Conservation (phyloP, 2,329 filamentous ascomycete genomes). For the Botrytis byssoidea region DNA sequence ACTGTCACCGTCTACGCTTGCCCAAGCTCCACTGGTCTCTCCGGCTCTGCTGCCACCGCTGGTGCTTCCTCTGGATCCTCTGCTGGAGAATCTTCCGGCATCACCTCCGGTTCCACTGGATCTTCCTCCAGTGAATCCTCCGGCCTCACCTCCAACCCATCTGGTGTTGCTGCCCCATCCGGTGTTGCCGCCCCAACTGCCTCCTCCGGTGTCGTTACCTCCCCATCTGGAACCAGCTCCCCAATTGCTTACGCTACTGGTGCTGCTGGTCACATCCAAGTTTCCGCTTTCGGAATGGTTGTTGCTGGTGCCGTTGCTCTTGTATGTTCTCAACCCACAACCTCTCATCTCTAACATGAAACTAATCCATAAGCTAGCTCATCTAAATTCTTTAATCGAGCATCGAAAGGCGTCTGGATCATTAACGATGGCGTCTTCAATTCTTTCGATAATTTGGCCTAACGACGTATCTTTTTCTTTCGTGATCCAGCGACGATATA, state of each 20-base stretch:
- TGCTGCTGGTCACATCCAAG: constrained; percentile 35
- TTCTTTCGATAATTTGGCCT: constrained; percentile 29
- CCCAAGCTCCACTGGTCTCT: constrained; percentile 22
- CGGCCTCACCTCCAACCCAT: constrained; percentile 15
- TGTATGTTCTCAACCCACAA: constrained; percentile 28
- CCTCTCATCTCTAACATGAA: not conserved
- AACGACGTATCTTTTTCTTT: constrained; percentile 32
- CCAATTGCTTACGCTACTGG: constrained; percentile 37
- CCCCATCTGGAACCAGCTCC: constrained; percentile 29
- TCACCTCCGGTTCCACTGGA: constrained; percentile 14
- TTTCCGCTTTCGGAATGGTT: constrained; percentile 37
- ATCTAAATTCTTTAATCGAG: constrained; percentile 34
- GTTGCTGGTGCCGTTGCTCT: constrained; percentile 40
- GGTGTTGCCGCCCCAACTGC: constrained; percentile 25
- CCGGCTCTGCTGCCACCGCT: constrained; percentile 29
- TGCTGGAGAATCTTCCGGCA: no score
- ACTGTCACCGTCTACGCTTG: constrained; percentile 37
- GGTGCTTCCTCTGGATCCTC: constrained; percentile 22
- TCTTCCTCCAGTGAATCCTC: not conserved
- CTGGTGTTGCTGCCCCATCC: constrained; percentile 25
- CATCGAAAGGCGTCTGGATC: constrained; percentile 28
- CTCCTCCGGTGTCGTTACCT: constrained; percentile 30
- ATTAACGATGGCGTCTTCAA: constrained; percentile 25
- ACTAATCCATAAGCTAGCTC: constrained; percentile 33
- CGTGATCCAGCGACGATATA: constrained; percentile 27